Conservation (phyloP, 1,284 basidiomycete species). For the Trichosporon sp. region DNA sequence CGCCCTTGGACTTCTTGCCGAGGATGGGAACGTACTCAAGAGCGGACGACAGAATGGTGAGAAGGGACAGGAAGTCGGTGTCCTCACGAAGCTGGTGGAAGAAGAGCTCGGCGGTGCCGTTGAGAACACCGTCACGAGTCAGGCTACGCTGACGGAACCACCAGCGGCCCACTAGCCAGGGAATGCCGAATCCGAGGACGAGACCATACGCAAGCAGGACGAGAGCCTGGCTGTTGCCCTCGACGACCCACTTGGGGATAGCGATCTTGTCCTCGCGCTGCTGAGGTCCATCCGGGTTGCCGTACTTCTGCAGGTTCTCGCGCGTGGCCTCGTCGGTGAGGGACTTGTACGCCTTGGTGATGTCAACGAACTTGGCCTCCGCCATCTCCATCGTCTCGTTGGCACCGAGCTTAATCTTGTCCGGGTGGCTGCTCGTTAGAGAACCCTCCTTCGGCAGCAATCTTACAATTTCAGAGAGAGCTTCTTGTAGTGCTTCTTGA, state of each 20-base stretch:
- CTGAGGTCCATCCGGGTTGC: conserved; percentile 95
- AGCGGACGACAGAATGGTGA: conserved; percentile 73
- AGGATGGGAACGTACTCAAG: conserved; percentile 63
- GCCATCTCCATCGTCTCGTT: conserved; percentile 91
- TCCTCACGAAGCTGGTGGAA: conserved; percentile 86
- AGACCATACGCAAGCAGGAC: conserved; percentile 86
- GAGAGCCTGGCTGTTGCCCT: conserved; percentile 86
- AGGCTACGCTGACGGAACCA: conserved; percentile 92
- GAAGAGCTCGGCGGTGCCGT: conserved; percentile 80
- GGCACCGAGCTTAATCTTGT: conserved; percentile 82
- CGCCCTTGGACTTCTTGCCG: conserved; percentile 39
- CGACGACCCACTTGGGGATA: conserved; percentile 90
- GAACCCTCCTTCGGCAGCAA: conserved; percentile 28
- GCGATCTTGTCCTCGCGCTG: conserved; percentile 96
- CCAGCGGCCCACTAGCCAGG: conserved; percentile 89
- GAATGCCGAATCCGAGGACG: conserved; percentile 82
- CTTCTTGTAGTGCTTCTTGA: conserved; percentile 95
- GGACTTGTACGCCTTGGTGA: conserved; percentile 99
- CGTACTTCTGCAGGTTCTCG: conserved; percentile 87
- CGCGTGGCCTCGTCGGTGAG: conserved; percentile 92
- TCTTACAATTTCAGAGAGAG: conserved; percentile 83
- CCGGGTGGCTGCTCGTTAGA: conserved; percentile 74
- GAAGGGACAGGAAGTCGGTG: conserved; percentile 71
- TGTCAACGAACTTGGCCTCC: conserved; percentile 82
- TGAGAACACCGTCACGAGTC: conserved; percentile 91